These are phyloP conservation scores for Nemania serpens DNA, from an alignment of 2,329 filamentous ascomycete species.

Conservation along the genomic window DNA sequence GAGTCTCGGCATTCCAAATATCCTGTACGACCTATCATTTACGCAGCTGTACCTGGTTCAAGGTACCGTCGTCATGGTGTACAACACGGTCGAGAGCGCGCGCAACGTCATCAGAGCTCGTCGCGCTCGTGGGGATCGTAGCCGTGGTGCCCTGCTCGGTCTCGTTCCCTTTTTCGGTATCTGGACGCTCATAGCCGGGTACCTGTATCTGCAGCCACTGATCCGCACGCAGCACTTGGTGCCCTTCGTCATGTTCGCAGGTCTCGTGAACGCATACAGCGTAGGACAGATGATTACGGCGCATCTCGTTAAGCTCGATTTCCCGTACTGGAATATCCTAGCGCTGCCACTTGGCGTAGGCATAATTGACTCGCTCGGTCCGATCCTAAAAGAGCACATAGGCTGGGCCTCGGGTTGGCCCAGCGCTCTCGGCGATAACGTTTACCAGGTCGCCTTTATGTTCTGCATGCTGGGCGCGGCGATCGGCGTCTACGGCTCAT, in stretches of 20 bases:
- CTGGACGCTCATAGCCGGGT: conserved; percentile 77
- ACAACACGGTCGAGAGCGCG: conserved; percentile 81
- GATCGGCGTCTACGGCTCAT: conserved; percentile 93
- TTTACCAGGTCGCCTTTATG: conserved; percentile 91
- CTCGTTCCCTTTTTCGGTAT: conserved; percentile 79
- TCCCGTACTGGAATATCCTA: conserved; percentile 90
- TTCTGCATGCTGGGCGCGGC: conserved; percentile 85
- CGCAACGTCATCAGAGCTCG: conserved; percentile 84
- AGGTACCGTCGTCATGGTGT: conserved; percentile 77
- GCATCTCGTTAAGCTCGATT: conserved; percentile 83
- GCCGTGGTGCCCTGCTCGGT: conserved; percentile 77
- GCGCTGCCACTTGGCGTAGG: conserved; percentile 76
- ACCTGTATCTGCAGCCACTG: conserved; percentile 81
- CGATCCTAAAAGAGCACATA: conserved; percentile 61
- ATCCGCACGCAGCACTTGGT: conserved; percentile 84
- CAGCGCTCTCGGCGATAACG: conserved; percentile 71
- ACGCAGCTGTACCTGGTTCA: conserved; percentile 93
- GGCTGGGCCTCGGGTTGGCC: conserved; percentile 75
- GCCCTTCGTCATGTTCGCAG: conserved; percentile 87
- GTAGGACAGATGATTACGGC: conserved; percentile 96
- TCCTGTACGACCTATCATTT: conserved; percentile 79
- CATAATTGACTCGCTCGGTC: conserved; percentile 80
- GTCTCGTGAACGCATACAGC: conserved; percentile 90
- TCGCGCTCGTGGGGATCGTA: conserved; percentile 71
- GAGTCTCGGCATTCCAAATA: conserved; percentile 66